phyloP scores from a whole-genome alignment of 2,329 filamentous ascomycete genomes.

The Ophiocordyceps australis region DNA sequence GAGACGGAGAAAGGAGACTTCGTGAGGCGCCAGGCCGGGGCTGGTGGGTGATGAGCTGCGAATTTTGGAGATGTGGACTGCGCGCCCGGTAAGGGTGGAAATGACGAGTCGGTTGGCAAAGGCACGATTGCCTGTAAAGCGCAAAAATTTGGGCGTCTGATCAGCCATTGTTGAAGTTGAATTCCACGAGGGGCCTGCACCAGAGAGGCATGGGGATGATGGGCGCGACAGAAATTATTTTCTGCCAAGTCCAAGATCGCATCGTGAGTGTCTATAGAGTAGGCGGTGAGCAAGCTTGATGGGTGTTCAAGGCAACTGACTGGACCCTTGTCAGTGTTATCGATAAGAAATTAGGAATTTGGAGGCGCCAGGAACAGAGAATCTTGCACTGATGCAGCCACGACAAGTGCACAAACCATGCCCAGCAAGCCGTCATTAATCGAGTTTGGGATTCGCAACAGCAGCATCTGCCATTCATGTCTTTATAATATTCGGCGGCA shows the following conservation, averaged over 20 bases:
- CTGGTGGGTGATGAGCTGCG: constrained; percentile 70
- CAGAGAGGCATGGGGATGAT: no score
- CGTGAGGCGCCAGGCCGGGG: constrained; percentile 78
- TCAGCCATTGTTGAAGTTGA: constrained; percentile 17
- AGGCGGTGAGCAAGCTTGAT: no score
- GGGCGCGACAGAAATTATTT: no score
- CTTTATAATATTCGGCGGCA: constrained; percentile 11
- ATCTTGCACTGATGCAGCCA: no score
- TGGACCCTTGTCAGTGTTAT: no score
- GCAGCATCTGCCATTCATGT: constrained; percentile 19
- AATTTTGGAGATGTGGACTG: constrained; percentile 87
- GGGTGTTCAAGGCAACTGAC: no score
- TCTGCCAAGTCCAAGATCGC: no score
- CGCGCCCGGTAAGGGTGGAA: constrained; percentile 75
- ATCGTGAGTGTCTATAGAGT: no score
- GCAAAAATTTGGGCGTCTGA: constrained; percentile 36
- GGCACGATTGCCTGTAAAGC: constrained; percentile 70
- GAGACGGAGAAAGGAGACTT: constrained; percentile 88
- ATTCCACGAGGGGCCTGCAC: no score
- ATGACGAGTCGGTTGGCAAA: constrained; percentile 75
- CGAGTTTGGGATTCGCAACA: constrained; percentile 15
- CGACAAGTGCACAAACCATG: no score
- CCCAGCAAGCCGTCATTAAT: constrained; percentile 15
- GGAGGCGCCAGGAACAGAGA: no score
- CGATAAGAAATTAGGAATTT: no score